These are phyloP conservation scores for Tuber magnatum DNA, from an alignment of 495 filamentous ascomycete species.

Conservation along the genomic window DNA sequence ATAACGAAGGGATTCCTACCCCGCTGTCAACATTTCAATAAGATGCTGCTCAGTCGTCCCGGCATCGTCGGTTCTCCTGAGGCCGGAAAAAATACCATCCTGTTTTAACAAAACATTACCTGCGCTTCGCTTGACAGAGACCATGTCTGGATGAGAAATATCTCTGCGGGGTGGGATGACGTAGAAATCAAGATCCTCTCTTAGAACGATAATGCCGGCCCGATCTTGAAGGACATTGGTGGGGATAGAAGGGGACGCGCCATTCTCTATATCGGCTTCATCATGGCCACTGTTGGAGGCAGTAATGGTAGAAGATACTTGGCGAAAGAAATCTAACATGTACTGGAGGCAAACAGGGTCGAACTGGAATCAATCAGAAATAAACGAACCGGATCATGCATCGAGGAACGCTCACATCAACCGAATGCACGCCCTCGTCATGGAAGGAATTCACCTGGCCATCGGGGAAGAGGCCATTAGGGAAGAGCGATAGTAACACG, in stretches of 20 bases:
- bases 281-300: constrained; percentile 56
- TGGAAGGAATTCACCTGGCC: constrained; percentile 90
- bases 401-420: constrained; percentile 57
- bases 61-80: constrained; percentile 88
- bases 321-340: constrained; percentile 98
- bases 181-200: constrained; percentile 97
- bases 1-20: constrained; percentile 51
- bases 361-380: constrained; percentile 60
- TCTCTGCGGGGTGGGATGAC: constrained; percentile 81
- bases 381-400: constrained; percentile 27
- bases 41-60: constrained; percentile 97
- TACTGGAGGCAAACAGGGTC: constrained; percentile 93
- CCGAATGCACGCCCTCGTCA: constrained; percentile 83
- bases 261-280: constrained; percentile 43
- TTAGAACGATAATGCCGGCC: constrained; percentile 92
- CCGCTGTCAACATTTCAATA: constrained; percentile 98
- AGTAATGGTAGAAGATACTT: constrained; percentile 83
- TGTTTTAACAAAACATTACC: constrained; percentile 78
- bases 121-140: constrained; percentile 91
- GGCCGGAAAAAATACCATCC: constrained; percentile 90
- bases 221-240: constrained; percentile 59
- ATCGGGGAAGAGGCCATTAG: constrained; percentile 94
- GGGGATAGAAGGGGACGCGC: constrained; percentile 35
- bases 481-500: constrained; percentile 95
- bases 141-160: constrained; percentile 85